A percentile compares a stretch with the other conserved stretches of the same genome.
These are phyloP conservation scores for Skeletonema menzelii DNA, from an alignment of 108 stramenopile species.

Conservation along the genomic window DNA sequence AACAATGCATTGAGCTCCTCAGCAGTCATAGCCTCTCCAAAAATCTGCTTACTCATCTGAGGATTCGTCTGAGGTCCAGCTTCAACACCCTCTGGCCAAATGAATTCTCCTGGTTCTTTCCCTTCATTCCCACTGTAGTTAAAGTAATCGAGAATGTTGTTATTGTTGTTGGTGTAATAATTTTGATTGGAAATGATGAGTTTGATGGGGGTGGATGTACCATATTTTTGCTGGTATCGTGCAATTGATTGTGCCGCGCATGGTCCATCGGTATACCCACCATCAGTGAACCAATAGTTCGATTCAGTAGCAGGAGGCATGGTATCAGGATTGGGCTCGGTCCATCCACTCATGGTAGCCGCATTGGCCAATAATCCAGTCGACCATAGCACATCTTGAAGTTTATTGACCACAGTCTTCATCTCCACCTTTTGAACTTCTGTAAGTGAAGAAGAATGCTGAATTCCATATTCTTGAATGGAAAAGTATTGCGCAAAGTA, in stretches of 20 bases:
- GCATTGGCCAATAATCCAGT: not conserved
- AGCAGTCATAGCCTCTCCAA: not conserved
- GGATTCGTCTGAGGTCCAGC: not conserved
- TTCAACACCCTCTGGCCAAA: not conserved
- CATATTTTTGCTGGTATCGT: slow-evolving; percentile 1
- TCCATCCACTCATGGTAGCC: not conserved
- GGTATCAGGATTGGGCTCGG: not conserved
- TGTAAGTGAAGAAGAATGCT: not conserved
- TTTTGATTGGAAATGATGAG: not conserved
- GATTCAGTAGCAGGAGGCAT: not conserved
- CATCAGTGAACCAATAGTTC: slow-evolving; percentile 8
- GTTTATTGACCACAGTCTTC: not conserved
- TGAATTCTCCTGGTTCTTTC: not conserved
- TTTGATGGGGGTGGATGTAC: not conserved
- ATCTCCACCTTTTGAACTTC: not conserved
- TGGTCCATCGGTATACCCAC: slow-evolving; percentile 11
- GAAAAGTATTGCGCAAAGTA: not conserved
- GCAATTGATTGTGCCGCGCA: slow-evolving; percentile 2
- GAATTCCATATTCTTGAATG: not conserved
- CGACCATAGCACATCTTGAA: not conserved
- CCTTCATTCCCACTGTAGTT: not conserved
- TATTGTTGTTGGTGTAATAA: not conserved
- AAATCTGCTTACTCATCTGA: not conserved
- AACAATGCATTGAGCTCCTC: not conserved
- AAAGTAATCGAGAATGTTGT: not conserved